phyloP scores from a whole-genome alignment of 352 stramenopile species.

The Detonula confervacea region DNA sequence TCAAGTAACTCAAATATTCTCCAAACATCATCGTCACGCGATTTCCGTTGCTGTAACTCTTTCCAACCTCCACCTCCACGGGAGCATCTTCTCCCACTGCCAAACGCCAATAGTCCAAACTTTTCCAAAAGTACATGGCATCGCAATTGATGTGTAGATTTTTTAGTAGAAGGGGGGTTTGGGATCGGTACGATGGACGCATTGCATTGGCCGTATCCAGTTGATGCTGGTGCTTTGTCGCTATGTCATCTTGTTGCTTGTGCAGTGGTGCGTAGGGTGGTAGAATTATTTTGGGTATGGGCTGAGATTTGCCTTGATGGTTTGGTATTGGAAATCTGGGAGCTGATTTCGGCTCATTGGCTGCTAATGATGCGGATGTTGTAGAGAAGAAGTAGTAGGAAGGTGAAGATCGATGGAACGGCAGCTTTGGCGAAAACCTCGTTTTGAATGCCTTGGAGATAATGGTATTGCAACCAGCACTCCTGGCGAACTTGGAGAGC shows the following conservation, averaged over 20 bases:
- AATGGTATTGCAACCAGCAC: not conserved
- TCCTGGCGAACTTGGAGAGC: conserved; percentile 14
- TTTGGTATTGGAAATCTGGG: conserved; percentile 21
- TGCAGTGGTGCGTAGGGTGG: not conserved
- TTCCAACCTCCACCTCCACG: conserved; percentile 66
- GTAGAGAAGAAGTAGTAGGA: not conserved
- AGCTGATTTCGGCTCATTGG: not conserved
- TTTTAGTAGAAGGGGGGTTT: conserved; percentile 60
- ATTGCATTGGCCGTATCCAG: conserved; percentile 44
- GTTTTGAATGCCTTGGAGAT: not conserved
- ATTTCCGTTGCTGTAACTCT: conserved; percentile 55
- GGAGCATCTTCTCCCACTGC: conserved; percentile 39
- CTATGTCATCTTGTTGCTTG: not conserved
- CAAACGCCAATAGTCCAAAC: conserved; percentile 51
- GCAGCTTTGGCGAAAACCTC: not conserved
- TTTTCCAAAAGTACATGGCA: conserved; percentile 61
- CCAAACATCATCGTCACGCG: conserved; percentile 58
- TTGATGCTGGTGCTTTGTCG: conserved; percentile 17
- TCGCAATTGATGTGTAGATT: conserved; percentile 40
- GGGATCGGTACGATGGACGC: conserved; percentile 45
- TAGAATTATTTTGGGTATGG: conserved; percentile 6
- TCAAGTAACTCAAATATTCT: conserved; percentile 74
- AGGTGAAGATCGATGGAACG: not conserved
- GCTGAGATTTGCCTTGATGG: conserved; percentile 16
- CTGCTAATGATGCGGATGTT: not conserved